These are phyloP conservation scores for Xylaria curta DNA, from an alignment of 495 filamentous ascomycete species.

Conservation along the genomic window DNA sequence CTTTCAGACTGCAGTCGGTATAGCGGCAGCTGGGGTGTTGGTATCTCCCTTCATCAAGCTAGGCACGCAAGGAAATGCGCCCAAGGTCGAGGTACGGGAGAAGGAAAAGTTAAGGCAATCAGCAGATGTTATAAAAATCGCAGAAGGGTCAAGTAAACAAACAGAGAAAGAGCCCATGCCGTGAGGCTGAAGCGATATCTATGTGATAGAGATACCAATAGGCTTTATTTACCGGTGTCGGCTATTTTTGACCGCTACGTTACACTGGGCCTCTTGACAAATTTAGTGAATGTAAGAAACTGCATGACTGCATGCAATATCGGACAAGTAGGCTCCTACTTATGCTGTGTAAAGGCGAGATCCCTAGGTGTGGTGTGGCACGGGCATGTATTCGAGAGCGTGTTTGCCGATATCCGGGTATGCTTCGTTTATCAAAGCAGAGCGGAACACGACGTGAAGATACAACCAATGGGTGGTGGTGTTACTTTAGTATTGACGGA, in stretches of 20 bases:
- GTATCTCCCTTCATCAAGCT: constrained; percentile 52
- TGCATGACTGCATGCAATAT: not conserved
- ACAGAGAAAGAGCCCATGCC: constrained; percentile 19
- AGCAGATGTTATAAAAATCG: constrained; percentile 4
- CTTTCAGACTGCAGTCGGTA: constrained; percentile 64
- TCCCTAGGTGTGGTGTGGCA: not conserved
- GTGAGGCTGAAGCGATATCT: not conserved
- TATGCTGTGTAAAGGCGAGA: not conserved
- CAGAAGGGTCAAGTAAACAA: constrained; percentile 19
- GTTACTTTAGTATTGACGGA: not conserved
- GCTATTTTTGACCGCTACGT: not conserved
- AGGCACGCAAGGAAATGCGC: constrained; percentile 50
- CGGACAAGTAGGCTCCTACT: not conserved
- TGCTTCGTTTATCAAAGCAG: not conserved
- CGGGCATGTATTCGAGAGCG: not conserved
- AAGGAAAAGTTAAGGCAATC: constrained; percentile 25
- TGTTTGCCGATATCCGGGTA: not conserved
- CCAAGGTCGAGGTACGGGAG: constrained; percentile 26
- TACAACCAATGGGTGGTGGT: not conserved
- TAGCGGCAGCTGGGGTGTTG: constrained; percentile 49
- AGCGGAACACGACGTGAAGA: not conserved
- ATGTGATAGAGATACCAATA: not conserved
- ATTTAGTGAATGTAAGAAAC: not conserved
- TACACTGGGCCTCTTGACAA: not conserved
- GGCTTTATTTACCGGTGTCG: not conserved